Conservation (phyloP, 1,284 basidiomycete genomes). For the Cerioporus squamosus region DNA sequence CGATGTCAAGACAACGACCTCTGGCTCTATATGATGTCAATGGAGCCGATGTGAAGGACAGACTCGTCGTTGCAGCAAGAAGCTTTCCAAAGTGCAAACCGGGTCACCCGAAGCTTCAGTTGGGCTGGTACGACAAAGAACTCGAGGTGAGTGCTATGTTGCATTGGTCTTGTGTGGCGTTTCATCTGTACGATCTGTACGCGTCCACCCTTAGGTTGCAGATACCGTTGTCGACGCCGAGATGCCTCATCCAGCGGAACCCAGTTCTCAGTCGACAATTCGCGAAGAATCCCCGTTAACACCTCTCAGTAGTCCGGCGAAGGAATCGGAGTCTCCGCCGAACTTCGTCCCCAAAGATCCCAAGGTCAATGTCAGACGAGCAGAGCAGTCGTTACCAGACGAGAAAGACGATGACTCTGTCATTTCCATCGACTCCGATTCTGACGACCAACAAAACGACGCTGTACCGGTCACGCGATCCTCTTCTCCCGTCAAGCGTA, state of each 20-base stretch:
- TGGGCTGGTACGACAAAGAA: slow-evolving; percentile 24
- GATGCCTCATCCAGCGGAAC: too few relatives aligned
- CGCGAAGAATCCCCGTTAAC: too few relatives aligned
- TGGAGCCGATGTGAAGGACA: slow-evolving; percentile 36
- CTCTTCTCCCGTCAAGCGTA: not conserved
- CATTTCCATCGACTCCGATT: not conserved
- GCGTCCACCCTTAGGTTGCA: not conserved
- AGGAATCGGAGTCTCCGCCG: too few relatives aligned
- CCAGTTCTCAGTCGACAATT: too few relatives aligned
- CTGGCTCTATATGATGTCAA: slow-evolving; percentile 41
- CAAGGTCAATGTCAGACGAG: too few relatives aligned
- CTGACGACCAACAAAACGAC: not conserved
- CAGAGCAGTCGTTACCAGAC: too few relatives aligned
- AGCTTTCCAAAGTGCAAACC: slow-evolving; percentile 46
- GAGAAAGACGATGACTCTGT: not conserved
- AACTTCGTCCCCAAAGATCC: too few relatives aligned
- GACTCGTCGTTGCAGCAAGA: slow-evolving; percentile 43
- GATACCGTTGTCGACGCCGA: too few relatives aligned
- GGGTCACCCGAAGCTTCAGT: slow-evolving; percentile 16
- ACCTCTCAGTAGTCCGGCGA: too few relatives aligned
- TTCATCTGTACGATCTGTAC: not conserved
- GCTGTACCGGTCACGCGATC: not conserved
- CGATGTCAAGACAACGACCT: slow-evolving; percentile 16
- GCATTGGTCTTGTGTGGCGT: not conserved
- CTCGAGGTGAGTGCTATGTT: not conserved